phyloP scores from a whole-genome alignment of 352 stramenopile genomes.

The Pythium rishiriense region DNA sequence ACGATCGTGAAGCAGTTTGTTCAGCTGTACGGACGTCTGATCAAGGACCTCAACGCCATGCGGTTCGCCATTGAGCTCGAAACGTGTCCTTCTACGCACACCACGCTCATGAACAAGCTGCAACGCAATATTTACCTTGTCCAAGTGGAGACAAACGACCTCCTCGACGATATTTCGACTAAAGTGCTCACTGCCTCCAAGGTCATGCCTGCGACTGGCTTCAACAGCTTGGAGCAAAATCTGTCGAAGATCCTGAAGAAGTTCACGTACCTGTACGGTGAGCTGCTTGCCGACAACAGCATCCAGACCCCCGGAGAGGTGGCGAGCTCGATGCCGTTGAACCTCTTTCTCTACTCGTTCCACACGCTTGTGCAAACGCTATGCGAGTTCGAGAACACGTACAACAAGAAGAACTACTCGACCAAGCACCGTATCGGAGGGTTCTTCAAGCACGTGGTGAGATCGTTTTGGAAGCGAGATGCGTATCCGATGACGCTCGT shows the following conservation, averaged over 20 bases:
- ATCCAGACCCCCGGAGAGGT: conserved; percentile 53
- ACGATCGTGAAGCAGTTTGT: conserved; percentile 70
- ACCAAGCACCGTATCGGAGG: conserved; percentile 44
- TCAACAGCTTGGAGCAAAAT: conserved; percentile 49
- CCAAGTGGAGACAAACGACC: conserved; percentile 60
- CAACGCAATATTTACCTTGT: conserved; percentile 71
- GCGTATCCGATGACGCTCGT: conserved; percentile 49
- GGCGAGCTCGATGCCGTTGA: conserved; percentile 67
- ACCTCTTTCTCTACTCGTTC: conserved; percentile 83
- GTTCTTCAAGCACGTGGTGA: conserved; percentile 50
- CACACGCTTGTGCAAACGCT: conserved; percentile 66
- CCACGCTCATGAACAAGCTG: conserved; percentile 58
- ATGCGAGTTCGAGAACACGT: conserved; percentile 61
- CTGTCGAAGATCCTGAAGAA: conserved; percentile 58
- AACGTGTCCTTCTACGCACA: conserved; percentile 60
- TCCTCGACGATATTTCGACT: conserved; percentile 64
- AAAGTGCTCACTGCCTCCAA: conserved; percentile 29
- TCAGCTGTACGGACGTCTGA: conserved; percentile 51
- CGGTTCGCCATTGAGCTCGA: conserved; percentile 73
- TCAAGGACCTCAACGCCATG: conserved; percentile 68
- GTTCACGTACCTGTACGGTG: conserved; percentile 56
- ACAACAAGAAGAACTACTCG: conserved; percentile 76
- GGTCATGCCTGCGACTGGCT: conserved; percentile 45
- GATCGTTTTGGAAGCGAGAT: conserved; percentile 37
- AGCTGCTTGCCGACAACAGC: conserved; percentile 38